These are phyloP conservation scores for Leccinum ochraceum DNA, from an alignment of 768 basidiomycete species.

Conservation along the genomic window DNA sequence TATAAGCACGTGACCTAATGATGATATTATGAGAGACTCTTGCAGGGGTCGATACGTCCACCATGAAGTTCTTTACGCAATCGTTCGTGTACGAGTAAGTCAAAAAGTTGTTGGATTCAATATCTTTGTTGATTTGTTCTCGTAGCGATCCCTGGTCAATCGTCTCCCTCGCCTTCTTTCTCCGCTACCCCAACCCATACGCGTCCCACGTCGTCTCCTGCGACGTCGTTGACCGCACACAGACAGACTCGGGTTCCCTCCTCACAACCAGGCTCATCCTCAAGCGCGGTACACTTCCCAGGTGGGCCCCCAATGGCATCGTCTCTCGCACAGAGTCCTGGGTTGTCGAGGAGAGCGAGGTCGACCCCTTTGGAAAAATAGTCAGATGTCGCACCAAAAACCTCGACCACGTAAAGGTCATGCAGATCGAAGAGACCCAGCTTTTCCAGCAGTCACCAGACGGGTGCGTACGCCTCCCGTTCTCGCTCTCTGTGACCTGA, in stretches of 20 bases:
- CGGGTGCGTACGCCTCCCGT: conserved; percentile 51
- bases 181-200: conserved; percentile 95
- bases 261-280: conserved; percentile 89
- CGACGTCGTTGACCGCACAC: conserved; percentile 86
- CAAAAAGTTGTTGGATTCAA: not conserved
- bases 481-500: conserved; percentile 5
- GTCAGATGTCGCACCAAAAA: conserved; percentile 84
- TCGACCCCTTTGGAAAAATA: conserved; percentile 78
- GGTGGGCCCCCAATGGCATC: conserved; percentile 88
- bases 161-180: conserved; percentile 89
- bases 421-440: conserved; percentile 88
- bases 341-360: conserved; percentile 94
- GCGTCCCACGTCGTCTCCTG: conserved; percentile 92
- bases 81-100: conserved; percentile 60
- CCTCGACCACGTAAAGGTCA: conserved; percentile 90
- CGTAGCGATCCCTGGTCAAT: conserved; percentile 90
- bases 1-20: not conserved
- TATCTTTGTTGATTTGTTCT: not conserved
- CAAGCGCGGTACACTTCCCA: conserved; percentile 87
- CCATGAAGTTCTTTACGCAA: conserved; percentile 57
- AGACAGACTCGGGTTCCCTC: conserved; percentile 73
- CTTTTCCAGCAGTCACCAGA: conserved; percentile 66
- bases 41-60: conserved; percentile 33
- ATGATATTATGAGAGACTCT: not conserved
- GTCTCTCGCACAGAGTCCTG: conserved; percentile 86